Conservation (phyloP, 2,329 filamentous ascomycete species). For the Lachnellula cervina region DNA sequence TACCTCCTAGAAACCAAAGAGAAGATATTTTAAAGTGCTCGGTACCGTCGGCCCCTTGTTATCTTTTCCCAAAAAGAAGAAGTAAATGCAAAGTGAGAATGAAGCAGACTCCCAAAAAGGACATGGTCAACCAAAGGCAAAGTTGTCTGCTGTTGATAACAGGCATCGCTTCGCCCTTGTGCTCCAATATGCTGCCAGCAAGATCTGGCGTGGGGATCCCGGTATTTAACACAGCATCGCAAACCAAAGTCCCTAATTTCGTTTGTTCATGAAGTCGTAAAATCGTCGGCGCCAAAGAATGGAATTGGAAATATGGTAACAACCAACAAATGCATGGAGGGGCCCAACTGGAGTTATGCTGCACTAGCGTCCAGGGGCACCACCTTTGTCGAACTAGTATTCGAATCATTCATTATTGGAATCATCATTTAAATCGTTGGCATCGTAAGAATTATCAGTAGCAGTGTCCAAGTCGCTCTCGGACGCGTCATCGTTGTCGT, state of each 20-base stretch:
- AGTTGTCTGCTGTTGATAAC: background rate
- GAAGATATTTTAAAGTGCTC: background rate
- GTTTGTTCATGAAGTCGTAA: constrained; percentile 20
- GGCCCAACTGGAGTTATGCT: constrained; percentile 26
- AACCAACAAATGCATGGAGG: background rate
- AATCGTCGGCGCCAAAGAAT: constrained; percentile 16
- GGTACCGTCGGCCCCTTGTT: background rate
- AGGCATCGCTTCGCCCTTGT: background rate
- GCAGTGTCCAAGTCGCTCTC: constrained; percentile 16
- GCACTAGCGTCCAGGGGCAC: constrained; percentile 31
- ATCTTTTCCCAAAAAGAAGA: background rate
- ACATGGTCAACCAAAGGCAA: background rate
- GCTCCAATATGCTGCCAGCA: background rate
- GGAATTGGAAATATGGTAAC: constrained; percentile 10
- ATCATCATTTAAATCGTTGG: constrained; percentile 22
- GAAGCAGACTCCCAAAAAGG: constrained; percentile 7
- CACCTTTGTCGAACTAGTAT: constrained; percentile 13
- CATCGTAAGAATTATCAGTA: constrained; percentile 20
- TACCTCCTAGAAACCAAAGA: background rate
- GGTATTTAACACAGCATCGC: background rate
- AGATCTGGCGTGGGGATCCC: background rate
- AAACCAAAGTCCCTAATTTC: background rate
- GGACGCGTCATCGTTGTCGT: constrained; percentile 5
- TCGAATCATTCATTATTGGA: constrained; percentile 11
- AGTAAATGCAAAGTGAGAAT: background rate